Evolutionary conservation across 1,139 yeast genomes (phyloP).

Genomic region (Magnusiomyces sp.): DNA sequence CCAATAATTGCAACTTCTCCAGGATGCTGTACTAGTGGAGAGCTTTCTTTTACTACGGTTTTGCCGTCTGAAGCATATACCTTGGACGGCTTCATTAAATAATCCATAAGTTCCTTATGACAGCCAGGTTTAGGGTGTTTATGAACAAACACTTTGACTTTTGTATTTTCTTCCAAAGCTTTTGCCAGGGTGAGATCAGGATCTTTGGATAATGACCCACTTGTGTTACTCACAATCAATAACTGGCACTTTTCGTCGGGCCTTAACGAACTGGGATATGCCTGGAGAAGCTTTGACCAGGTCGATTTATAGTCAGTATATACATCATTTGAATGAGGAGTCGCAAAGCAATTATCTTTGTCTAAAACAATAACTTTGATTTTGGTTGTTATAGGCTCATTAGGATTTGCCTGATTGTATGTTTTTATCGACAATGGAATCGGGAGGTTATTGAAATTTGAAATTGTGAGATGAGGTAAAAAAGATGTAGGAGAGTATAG

Average conservation of each 20-base stretch:
- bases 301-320: slow-evolving; percentile 59
- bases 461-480: slow-evolving; percentile 55
- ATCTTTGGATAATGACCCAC: slow-evolving; percentile 76
- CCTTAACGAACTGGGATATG: slow-evolving; percentile 45
- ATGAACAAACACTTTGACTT: slow-evolving; percentile 69
- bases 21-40: slow-evolving; percentile 35
- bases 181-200: slow-evolving; percentile 50
- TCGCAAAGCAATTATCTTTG: slow-evolving; percentile 92
- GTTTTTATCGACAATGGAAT: slow-evolving; percentile 31
- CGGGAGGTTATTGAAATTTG: slow-evolving; percentile 57
- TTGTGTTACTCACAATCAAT: slow-evolving; percentile 83
- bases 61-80: slow-evolving; percentile 18
- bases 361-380: slow-evolving; percentile 82
- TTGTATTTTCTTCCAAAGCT: slow-evolving; percentile 56
- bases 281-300: slow-evolving; percentile 48
- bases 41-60: slow-evolving; percentile 19
- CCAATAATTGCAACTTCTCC: slow-evolving; percentile 78
- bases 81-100: slow-evolving; percentile 39
- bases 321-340: slow-evolving; percentile 69
- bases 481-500: slow-evolving; percentile 58
- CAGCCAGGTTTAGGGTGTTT: slow-evolving; percentile 88
- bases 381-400: slow-evolving; percentile 12
- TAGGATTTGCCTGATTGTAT: slow-evolving; percentile 5
- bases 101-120: slow-evolving; percentile 53
- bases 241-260: slow-evolving; percentile 33